phyloP scores from a whole-genome alignment of 2,329 filamentous ascomycete genomes.

The Penicillium sp. region DNA sequence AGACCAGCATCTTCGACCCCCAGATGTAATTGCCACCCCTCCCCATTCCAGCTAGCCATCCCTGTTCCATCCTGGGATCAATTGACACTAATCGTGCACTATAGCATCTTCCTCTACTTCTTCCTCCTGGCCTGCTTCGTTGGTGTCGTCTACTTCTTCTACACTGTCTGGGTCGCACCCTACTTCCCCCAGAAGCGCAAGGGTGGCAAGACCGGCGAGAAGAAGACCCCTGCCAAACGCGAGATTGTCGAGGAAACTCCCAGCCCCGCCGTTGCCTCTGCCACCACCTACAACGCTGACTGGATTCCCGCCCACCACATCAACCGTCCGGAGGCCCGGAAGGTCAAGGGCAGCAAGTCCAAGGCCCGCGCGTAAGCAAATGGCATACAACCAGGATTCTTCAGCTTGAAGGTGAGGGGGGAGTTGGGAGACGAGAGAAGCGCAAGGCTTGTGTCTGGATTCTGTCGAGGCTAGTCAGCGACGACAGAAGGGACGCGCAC shows the following conservation, averaged over 20 bases:
- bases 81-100: constrained; percentile 29
- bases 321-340: constrained; percentile 76
- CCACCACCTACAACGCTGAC: constrained; percentile 83
- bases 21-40: constrained; percentile 73
- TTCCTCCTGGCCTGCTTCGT: constrained; percentile 80
- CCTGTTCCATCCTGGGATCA: constrained; percentile 10
- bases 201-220: constrained; percentile 32
- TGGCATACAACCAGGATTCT: constrained; percentile 11
- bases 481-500: constrained; percentile 7
- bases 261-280: constrained; percentile 71
- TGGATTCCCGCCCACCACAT: constrained; percentile 93
- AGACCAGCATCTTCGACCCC: constrained; percentile 89
- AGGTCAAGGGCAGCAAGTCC: constrained; percentile 59
- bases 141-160: constrained; percentile 91
- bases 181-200: constrained; percentile 82
- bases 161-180: constrained; percentile 95
- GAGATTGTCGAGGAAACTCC: constrained; percentile 67
- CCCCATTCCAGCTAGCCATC: neutral
- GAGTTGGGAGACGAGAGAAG: constrained; percentile 16
- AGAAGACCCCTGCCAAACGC: constrained; percentile 65
- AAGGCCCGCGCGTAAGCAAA: constrained; percentile 43
- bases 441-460: constrained; percentile 10
- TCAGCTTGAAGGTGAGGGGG: constrained; percentile 11
- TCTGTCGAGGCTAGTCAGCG: constrained; percentile 11
- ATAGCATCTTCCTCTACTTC: constrained; percentile 95